Evolutionary conservation across 805 yeast species (phyloP), one percentile per base, ranked within the genome.

Genomic region (Ogataea sp.): DNA sequence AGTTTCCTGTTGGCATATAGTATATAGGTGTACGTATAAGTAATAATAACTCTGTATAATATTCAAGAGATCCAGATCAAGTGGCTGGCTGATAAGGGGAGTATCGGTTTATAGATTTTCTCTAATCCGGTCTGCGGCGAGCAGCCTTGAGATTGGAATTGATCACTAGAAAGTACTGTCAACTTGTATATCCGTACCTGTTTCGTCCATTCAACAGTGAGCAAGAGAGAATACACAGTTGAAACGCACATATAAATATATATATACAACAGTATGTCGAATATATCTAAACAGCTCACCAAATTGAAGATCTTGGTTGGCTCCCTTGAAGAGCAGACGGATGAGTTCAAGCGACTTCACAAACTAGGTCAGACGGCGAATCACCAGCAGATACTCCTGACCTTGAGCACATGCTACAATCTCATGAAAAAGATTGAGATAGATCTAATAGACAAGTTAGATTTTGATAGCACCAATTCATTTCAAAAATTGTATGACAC

Each of bases 371-470:
- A 27, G 16, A 15, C 27, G 5, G 18, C 21, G 4, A 24, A 8
- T 16, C 21, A 20, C 4, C 21, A 33, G 7, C 36, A 33, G 15
- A 33, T 33, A 16, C 20, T 33, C 3, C n/a, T 33, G 21, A 6
- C 36, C 4, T 16, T 33, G 4, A 33, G 28, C 17, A 33, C 36
- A n/a, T 33, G 28, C 3, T 34, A 46, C 26, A 50, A 44, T 27
- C 48, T 46, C 21, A 6, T 45, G 25, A 47, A 47, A 24, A 33
- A 44, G 11, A 35, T 49, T 5, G 26, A 47, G n/a, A 40, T 42
- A 6, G 55, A 49, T 24, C 23, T 40, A 11, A 33, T 48, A 23
- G 45, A 35, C 8, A 18, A 32, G 4, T 13, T 36, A 18, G 32
- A 32, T 6, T 15, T 25, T 4, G 36, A 10, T 2, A 32, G 30